Conservation (phyloP, 352 stramenopile species). For the Phytophthora vignae region DNA sequence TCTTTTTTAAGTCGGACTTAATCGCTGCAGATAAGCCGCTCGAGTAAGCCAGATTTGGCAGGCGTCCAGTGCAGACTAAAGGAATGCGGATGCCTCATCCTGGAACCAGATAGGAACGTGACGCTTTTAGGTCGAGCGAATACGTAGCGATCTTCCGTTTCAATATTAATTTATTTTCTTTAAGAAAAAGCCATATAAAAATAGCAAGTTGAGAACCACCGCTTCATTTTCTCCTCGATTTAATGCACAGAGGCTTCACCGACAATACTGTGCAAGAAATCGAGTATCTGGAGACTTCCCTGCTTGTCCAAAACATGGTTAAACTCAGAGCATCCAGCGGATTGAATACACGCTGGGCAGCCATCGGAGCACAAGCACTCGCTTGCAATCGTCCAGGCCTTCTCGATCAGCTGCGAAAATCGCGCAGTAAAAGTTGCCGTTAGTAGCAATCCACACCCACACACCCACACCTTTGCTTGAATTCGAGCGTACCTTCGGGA, state of each 20-base stretch:
- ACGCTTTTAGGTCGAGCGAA: too few relatives aligned
- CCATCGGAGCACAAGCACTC: slow-evolving; percentile 82
- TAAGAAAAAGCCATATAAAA: background rate
- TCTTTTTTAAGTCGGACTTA: too few relatives aligned
- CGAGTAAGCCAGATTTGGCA: too few relatives aligned
- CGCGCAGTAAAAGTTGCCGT: slow-evolving; percentile 3
- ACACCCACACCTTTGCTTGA: background rate
- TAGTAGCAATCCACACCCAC: background rate
- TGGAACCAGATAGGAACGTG: too few relatives aligned
- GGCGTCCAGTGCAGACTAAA: too few relatives aligned
- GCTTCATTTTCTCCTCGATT: background rate
- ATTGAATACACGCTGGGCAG: slow-evolving; percentile 91
- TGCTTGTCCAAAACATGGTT: slow-evolving; percentile 91
- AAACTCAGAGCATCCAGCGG: slow-evolving; percentile 86
- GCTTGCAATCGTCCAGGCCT: slow-evolving; percentile 70
- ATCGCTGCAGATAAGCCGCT: too few relatives aligned
- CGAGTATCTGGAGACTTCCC: slow-evolving; percentile 75
- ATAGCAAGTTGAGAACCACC: too few relatives aligned
- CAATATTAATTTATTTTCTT: too few relatives aligned
- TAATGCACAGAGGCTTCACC: background rate
- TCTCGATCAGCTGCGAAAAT: slow-evolving; percentile 48
- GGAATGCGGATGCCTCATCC: too few relatives aligned
- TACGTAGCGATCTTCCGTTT: too few relatives aligned
- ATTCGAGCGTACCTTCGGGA: slow-evolving; percentile 56
- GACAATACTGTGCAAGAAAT: slow-evolving; percentile 45